Evolutionary conservation across 2,329 filamentous ascomycete species (phyloP), one percentile per base, ranked within the genome.

Genomic region (Colletotrichum aenigma): DNA sequence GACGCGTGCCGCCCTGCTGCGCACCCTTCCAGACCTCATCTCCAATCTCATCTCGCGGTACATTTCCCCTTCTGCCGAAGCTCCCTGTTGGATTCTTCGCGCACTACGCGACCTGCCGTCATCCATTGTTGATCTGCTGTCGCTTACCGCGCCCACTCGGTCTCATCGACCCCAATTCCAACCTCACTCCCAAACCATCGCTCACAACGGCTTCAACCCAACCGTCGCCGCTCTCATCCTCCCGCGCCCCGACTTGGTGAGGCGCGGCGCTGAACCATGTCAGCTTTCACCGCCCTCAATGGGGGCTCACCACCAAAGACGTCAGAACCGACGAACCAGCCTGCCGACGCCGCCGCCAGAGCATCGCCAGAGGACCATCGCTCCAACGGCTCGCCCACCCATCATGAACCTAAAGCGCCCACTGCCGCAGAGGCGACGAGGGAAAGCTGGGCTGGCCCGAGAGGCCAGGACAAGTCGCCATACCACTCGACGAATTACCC

Each of bases 231-330:
- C 38, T 65, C 52, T 21, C 38, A 70, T 48, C 34, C 48, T 74
- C 34, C 52, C 30, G 48, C 56, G 61, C 71, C 74, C 78, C 38
- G 78, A 76, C 78, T 78, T 32, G 70, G 74, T 34, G 70, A 74
- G 74, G 70, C 18, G 74, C 34, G 55, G 79, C 38, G 43, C n/a
- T 38, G 65, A 70, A 82, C 79, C 78, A 90, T 90, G 89, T 86
- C 89, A 52, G 82, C 86, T n/a, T 90, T 89, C 76, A 89, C 85
- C 34, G 87, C 88, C 78, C 86, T 90, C n/a, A 89, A 89, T 76
- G 87, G 88, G 78, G 85, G 83, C 79, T 89, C 87, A 76, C 88
- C 87, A 62, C 88, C 87, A 61, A 89, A 86, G 78, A 81, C 82
- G 30, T 79, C 84, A 58, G 87, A 87, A 74, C 80, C 81, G 28